Base-by-base conservation (phyloP, 306 rosid genomes). In the Vachellia collinsii region DNA sequence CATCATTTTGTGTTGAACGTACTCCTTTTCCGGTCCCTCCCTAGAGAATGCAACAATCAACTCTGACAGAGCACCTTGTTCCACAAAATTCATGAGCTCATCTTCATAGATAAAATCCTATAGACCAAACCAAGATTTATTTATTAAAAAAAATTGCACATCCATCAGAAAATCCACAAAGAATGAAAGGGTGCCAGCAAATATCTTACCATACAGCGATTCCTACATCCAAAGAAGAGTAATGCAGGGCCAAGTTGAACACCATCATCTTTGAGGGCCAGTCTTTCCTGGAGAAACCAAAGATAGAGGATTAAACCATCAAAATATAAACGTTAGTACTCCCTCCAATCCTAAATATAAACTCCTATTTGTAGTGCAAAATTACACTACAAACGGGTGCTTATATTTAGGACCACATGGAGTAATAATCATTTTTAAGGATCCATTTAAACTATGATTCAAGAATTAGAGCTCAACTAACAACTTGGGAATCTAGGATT, bases 31-130 rank as follows among this genome's bases (percentile, higher is more conserved):
- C 25, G 94, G 79, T 34, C 98, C 97, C 85, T 94, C 97, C 42
- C 98, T 77, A 20, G 98, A 94, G 88, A 94, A 94, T 69, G 95
- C 98, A 81, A 94, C 94, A 58, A 90, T 79, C 84, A 94, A 75
- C 82, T 94, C 97, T 22, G 92, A 90, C 64, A 94, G 44, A 50
- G 88, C 85, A 77, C 95, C 92, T 77, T 85, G 88, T 56, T 94
- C 91, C 74, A 89, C 88, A 85, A 88, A 94, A 64, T 84, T 87
- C 51, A 86, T 90, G 62, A 96, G 90, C 89, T 96, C 99, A 37
- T 93, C 92, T 90, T 93, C 97, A 72, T 93, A 96, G 66, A 96
- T 93, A 81, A 82, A 96, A 83, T 96, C 99, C 99, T 96, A 82
- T 44, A 78, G 77, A 82, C 68, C 79, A 66, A 78, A 64, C 59